Base-by-base conservation (phyloP, 2,329 filamentous ascomycete genomes). In the Nigrospora osmanthi region DNA sequence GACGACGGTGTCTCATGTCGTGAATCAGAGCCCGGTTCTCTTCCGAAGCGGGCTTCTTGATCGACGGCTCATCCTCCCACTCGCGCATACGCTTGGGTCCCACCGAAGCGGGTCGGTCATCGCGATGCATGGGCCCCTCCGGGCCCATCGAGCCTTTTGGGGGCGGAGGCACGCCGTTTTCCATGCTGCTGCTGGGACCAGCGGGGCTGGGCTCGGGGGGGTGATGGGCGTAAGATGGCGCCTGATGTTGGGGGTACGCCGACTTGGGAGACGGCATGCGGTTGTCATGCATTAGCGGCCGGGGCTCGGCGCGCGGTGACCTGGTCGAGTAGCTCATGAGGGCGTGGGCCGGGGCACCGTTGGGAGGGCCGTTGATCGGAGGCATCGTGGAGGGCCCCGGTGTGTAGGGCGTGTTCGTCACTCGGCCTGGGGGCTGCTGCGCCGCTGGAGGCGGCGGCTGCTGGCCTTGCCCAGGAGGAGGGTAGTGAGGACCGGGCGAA, bases 201-300 rank as follows among this genome's bases (percentile, higher is more conserved):
- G 35, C 35, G 36, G 78, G 66, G 19, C 67, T 64, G 40, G 62
- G 62, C 17, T 89, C 87, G 10, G 23, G 23, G 38, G 80, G 79
- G 53, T 89, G 87, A 52, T 87, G 84, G 54, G 85, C 73, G 59
- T 88, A 94, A 0, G 68, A 63, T 30, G 46, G 52, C 14, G 73
- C 68, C 52, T 84, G 86, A 50, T 87, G 87, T 57, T 90, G 87
- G 6, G 85, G 83, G 58, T 93, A 95, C 9, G 81, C 82, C 35
- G 88, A 85, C 58, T 89, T 90, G 47, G 90, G 90, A n/a, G 91
- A 96, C n/a, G 87, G 80, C 66, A 90, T 86, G 48, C 87, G 82
- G 59, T 85, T 88, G 53, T 95, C 90, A 52, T 91, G 79, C 51
- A 93, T 76, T 2, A 86, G 85, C 43, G 89, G 81, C 39, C 59